Base-by-base conservation (phyloP, 208 protist species). In the Crithidia expoeki region DNA sequence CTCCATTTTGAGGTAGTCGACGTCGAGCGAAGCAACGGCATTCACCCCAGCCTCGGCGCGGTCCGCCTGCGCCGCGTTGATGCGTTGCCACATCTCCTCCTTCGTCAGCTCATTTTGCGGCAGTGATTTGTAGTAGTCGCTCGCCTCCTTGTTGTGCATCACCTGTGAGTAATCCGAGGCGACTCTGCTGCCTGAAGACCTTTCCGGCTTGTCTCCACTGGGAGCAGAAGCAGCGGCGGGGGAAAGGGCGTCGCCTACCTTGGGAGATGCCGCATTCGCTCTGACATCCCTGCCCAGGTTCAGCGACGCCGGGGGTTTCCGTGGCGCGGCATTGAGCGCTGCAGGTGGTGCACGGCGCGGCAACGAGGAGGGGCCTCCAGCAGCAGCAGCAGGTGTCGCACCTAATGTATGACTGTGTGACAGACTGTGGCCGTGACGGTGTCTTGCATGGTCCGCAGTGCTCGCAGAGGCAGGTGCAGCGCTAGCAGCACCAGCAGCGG, bases 21-120 rank as follows among this genome's bases (percentile, higher is more conserved):
- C 87, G 36, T 96, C 92, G 3, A 80, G 60, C 25, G 83, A 65
- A 27, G 83, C 70, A 9, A 82, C 86, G 10, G 80, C 74, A 14
- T 72, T 65, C 14, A 46, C 60, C 34, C 40, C 33, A 16, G 34
- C 50, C 72, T 79, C 70, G 30, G 81, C 68, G 68, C 67, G 75
- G 68, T 85, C 83, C 57, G 79, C 89, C 72, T 60, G 76, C 14
- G 75, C 73, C 51, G 63, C 60, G 72, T 64, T 74, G 61, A 94
- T 94, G 56, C 89, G 86, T 23, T 58, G 50, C 89, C 91, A 94
- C 89, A 96, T 94, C 53, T 96, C 85, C 71, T 96, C 88, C 60
- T 96, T 96, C 49, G 80, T 84, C 69, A 94, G 61, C 46, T 84
- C 83, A 46, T 94, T 91, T n/a, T 75, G 78, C 34, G 91, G 87